Conservation (phyloP, 2,329 filamentous ascomycete species). For the Byssothecium circinans region DNA sequence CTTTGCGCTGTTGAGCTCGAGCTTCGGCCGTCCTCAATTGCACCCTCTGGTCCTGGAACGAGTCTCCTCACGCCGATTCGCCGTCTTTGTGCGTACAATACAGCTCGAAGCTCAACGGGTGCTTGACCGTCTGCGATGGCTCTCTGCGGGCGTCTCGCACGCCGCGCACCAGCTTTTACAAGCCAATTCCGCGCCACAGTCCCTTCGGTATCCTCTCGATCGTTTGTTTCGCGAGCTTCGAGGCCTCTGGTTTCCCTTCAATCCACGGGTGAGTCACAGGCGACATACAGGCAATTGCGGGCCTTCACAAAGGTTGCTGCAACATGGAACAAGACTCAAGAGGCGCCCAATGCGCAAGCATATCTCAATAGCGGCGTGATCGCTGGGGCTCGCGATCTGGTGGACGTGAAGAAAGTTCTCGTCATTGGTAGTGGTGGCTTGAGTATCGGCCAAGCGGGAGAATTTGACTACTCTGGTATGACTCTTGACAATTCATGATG, state of each 20-base stretch:
- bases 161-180: conserved; percentile 42
- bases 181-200: conserved; percentile 35
- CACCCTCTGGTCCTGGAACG: conserved; percentile 20
- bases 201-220: conserved; percentile 33
- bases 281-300: conserved; percentile 38
- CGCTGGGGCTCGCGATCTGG: conserved; percentile 71
- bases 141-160: conserved; percentile 47
- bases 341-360: conserved; percentile 78
- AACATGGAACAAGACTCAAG: conserved; percentile 55
- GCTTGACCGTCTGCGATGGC: conserved; percentile 42
- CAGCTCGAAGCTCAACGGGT: conserved; percentile 37
- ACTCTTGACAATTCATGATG: conserved; percentile 1
- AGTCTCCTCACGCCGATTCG: conserved; percentile 20
- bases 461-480: conserved; percentile 96
- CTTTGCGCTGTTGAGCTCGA: conserved; percentile 31
- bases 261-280: conserved; percentile 34
- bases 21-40: conserved; percentile 38
- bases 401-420: conserved; percentile 94
- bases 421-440: conserved; percentile 95
- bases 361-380: conserved; percentile 88
- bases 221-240: conserved; percentile 37
- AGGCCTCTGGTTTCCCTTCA: conserved; percentile 36
- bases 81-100: conserved; percentile 20
- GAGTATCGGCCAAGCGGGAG: conserved; percentile 94
- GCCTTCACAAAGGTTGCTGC: conserved; percentile 42